phyloP scores from a whole-genome alignment of 164 flowering plant species.

The Berberis thunbergii region DNA sequence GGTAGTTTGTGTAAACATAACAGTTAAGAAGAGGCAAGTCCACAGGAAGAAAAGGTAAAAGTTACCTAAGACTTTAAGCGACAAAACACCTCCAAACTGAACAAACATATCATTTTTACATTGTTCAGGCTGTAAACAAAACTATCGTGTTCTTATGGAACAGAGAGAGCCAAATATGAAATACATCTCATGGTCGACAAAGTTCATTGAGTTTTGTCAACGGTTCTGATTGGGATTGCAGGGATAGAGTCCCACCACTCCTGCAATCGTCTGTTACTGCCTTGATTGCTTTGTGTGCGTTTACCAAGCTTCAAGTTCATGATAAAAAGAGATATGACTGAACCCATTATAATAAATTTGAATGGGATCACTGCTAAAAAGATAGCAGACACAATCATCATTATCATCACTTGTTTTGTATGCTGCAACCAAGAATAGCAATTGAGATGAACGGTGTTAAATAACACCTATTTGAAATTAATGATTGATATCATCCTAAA shows the following conservation, averaged over 20 bases:
- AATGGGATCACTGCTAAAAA: conserved; percentile 54
- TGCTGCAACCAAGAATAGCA: conserved; percentile 40
- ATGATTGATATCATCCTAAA: neutral
- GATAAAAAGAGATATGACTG: conserved; percentile 13
- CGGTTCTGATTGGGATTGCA: conserved; percentile 43
- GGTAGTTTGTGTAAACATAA: too few species aligned
- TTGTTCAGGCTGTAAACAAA: too few species aligned
- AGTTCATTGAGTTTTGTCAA: conserved; percentile 12
- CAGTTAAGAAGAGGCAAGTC: too few species aligned
- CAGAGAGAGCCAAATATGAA: too few species aligned
- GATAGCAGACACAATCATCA: conserved; percentile 28
- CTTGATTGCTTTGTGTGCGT: conserved; percentile 16
- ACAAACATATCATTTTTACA: too few species aligned
- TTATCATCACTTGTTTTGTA: conserved; percentile 45
- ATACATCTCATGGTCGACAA: neutral
- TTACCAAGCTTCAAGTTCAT: conserved; percentile 37
- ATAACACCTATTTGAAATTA: neutral
- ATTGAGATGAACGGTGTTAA: neutral
- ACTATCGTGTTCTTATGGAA: too few species aligned
- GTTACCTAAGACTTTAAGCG: too few species aligned
- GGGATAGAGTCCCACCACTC: conserved; percentile 97
- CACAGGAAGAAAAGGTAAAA: too few species aligned
- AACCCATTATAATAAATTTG: conserved; percentile 42
- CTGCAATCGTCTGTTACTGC: conserved; percentile 40
- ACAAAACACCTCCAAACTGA: too few species aligned